Base-by-base conservation (phyloP, 1,284 basidiomycete genomes). In the Salmacisia buchloeana region DNA sequence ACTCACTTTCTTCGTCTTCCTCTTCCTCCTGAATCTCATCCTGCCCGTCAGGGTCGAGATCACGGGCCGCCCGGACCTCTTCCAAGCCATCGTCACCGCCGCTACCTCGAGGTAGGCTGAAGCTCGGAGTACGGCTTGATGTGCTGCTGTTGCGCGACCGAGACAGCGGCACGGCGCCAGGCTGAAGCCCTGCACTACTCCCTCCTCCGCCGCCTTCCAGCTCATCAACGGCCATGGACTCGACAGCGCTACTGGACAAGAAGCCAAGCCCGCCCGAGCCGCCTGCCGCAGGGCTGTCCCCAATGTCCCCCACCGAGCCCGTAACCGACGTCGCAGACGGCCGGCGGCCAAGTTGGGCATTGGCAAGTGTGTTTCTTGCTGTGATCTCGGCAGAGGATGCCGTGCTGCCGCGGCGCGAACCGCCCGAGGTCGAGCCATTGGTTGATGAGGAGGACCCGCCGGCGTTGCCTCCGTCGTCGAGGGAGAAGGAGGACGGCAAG, bases 1-100 rank as follows among this genome's bases (percentile, higher is more conserved):
- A 65, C 68, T 69, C 45, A 70, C 68, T 71, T 52, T 75, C 73
- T 7, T 66, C 69, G 60, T 75, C 73, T 2, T 65, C 59, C n/a
- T 71, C 70, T 35, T 73, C 74, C 39, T 73, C 71, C 36, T 73
- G 69, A 4, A 69, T 65, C 15, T 66, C 57, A 21, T 66, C 63
- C 25, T 61, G 62, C 2, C 59, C 64, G 56, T 69, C 69, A 18
- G 66, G 57, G 7, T 69, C 69, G 63, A 69, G 65, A 46, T 49
- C 38, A 6, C 63, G 33, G 10, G 69, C 67, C n/a, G 27, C 25
- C 39, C 68, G 60, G n/a, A 63, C 66, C 45, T 73, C 68, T 27
- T 69, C 61, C 46, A 73, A 66, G 21, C 67, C 65, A 21, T 70
- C 71, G 6, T 63, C 71, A 15, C 46, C 58, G 27, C 63, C 66